Conservation (phyloP, 768 basidiomycete genomes). For the Phanerodontia chrysosporium region DNA sequence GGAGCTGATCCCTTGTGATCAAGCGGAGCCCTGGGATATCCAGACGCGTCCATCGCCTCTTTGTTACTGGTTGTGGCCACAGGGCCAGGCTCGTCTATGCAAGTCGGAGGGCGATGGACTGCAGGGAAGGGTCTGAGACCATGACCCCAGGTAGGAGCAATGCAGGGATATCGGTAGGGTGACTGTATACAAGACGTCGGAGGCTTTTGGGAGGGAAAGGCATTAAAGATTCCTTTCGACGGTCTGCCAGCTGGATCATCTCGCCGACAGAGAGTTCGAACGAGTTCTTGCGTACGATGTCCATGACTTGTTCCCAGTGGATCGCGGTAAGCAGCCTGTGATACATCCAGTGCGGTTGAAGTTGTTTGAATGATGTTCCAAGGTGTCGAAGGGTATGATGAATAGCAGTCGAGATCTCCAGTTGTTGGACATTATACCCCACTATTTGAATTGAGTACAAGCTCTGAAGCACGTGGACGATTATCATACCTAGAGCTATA, state of each 20-base stretch:
- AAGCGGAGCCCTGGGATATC: no score
- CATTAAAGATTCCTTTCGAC: neutral
- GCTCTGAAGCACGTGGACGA: neutral
- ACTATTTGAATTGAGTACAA: neutral
- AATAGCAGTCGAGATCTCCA: neutral
- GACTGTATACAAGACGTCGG: neutral
- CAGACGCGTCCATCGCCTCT: no score
- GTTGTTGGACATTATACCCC: neutral
- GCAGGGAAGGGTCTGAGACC: no score
- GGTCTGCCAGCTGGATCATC: neutral
- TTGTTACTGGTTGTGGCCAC: no score
- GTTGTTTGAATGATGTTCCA: neutral
- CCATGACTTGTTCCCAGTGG: neutral
- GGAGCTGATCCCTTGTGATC: no score
- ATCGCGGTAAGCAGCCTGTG: neutral
- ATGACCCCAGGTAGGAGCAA: no score
- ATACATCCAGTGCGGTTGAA: neutral
- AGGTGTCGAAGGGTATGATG: neutral
- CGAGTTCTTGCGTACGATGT: neutral
- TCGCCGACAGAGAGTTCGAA: neutral
- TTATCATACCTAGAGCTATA: neutral
- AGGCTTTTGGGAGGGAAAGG: neutral
- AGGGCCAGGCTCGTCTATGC: no score
- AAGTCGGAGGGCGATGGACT: no score
- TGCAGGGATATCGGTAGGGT: neutral